A percentile compares a stretch with the other conserved stretches of the same genome.
Evolutionary conservation across 2,329 filamentous ascomycete species (phyloP).

Genomic region (Neopestalotiopsis rosae): DNA sequence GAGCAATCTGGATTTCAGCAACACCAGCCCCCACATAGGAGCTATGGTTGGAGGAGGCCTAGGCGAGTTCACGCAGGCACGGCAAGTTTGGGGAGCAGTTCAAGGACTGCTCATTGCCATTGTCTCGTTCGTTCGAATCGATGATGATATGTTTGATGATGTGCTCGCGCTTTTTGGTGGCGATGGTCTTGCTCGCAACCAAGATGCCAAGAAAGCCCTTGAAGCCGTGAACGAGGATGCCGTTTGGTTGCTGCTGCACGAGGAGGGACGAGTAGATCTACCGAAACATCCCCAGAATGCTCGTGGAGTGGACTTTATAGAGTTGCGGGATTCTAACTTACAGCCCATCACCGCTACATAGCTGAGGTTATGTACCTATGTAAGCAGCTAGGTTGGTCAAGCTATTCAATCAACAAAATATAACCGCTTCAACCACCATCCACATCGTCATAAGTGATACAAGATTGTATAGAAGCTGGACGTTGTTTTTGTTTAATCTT

Average conservation of each 20-base stretch:
- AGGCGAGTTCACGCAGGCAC: conserved; percentile 65
- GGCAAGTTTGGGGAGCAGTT: conserved; percentile 68
- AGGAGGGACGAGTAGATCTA: conserved; percentile 46
- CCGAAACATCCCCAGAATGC: not conserved
- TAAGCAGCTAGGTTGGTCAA: not conserved
- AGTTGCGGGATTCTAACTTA: not conserved
- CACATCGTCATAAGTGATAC: no score
- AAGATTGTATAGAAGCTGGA: no score
- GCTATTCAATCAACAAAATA: no score
- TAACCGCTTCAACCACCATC: no score
- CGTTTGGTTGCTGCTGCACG: conserved; percentile 72
- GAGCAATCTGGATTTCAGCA: conserved; percentile 20
- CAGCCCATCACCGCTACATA: not conserved
- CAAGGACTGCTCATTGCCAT: conserved; percentile 64
- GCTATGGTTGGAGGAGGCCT: conserved; percentile 40
- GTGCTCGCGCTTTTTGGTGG: conserved; percentile 65
- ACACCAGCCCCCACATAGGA: conserved; percentile 24
- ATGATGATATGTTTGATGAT: conserved; percentile 74
- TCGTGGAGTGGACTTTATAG: not conserved
- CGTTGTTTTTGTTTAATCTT: no score
- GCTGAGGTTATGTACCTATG: not conserved
- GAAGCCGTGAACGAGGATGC: conserved; percentile 74
- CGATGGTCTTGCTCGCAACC: conserved; percentile 49
- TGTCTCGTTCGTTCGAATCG: conserved; percentile 66
- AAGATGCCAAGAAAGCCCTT: conserved; percentile 60